Base-by-base conservation (phyloP, 2,329 filamentous ascomycete species). In the Cytospora piceicola region DNA sequence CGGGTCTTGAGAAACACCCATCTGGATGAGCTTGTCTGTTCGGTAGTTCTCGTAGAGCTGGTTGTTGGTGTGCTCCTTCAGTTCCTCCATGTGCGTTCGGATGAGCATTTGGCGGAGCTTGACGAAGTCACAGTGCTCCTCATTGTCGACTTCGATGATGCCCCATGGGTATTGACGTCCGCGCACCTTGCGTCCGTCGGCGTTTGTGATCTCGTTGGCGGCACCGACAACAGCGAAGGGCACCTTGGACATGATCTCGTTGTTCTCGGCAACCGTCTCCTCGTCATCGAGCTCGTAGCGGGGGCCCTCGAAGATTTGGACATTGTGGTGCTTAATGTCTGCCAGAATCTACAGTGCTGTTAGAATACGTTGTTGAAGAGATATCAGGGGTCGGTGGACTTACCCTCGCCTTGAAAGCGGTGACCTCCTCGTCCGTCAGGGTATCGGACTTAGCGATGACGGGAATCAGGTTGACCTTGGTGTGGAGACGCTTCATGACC, bases 51-150 rank as follows among this genome's bases (percentile, higher is more conserved):
- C 95, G 84, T 99, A 99, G 74, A 99, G 85, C 71, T 86, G 88
- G 84, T 99, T 99, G 89, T 98, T 99, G 80, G 95, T 99, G 85
- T 99, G 93, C 85, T 99, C 95, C 90, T 99, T 99, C 84, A 99
- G 93, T 83, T 99, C 95, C 80, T 99, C 95, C 95, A 99, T 99
- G 87, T 99, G 95, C 65, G 95, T 99, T 79, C 95, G 92, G 83
- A 99, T 98, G 72, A 99, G 89, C 95, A 99, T 99, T 82, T 99
- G 95, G 80, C 95, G 93, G 69, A 99, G 89, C 89, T 99, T 99
- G 81, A 98, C 95, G 72, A 99, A 99, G 82, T 99, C 95, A 77
- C 95, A 99, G 85, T 99, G 95, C 80, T 99, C 95, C 86, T 99
- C 95, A 79, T 99, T 99, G 82, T 99, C 95, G 70, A 99, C 95